Percentiles rank a stretch among this genome's conserved stretches.
These are phyloP conservation scores for Spathaspora sp. DNA, from an alignment of 1,139 yeast genomes.

Conservation along the genomic window DNA sequence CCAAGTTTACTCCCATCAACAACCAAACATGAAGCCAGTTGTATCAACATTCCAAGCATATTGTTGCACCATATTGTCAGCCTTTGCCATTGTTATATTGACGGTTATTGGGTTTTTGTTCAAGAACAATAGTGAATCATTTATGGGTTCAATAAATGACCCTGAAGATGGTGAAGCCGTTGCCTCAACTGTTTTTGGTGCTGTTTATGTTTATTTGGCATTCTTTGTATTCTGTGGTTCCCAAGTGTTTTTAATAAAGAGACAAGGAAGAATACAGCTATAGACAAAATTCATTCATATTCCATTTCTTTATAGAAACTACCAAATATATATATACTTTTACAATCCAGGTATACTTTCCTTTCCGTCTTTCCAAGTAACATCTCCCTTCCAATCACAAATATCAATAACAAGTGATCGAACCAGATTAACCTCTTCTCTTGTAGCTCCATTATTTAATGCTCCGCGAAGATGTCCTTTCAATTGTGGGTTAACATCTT, in stretches of 20 bases:
- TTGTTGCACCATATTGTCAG: constrained; percentile 90
- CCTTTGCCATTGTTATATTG: constrained; percentile 85
- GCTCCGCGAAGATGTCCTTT: constrained; percentile 91
- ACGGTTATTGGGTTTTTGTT: constrained; percentile 83
- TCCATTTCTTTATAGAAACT: constrained; percentile 4
- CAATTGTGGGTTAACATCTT: constrained; percentile 87
- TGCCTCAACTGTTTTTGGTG: constrained; percentile 85
- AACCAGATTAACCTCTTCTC: constrained; percentile 58
- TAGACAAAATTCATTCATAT: neutral
- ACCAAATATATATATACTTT: constrained; percentile 1
- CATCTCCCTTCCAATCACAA: constrained; percentile 71
- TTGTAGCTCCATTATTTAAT: constrained; percentile 68
- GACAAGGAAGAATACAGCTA: constrained; percentile 57
- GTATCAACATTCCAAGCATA: constrained; percentile 76
- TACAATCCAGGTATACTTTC: constrained; percentile 55
- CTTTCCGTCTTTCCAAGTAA: constrained; percentile 50
- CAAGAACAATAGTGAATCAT: constrained; percentile 78
- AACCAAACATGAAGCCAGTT: constrained; percentile 31
- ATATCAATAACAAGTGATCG: constrained; percentile 63
- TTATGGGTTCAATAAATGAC: constrained; percentile 88
- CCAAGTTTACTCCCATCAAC: neutral
- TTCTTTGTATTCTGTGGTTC: constrained; percentile 89
- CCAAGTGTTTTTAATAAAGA: constrained; percentile 65
- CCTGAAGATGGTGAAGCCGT: constrained; percentile 95
- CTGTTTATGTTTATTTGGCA: constrained; percentile 77